Evolutionary conservation across 2,329 filamentous ascomycete species (phyloP).

Genomic region (Paradendryphiella salina): DNA sequence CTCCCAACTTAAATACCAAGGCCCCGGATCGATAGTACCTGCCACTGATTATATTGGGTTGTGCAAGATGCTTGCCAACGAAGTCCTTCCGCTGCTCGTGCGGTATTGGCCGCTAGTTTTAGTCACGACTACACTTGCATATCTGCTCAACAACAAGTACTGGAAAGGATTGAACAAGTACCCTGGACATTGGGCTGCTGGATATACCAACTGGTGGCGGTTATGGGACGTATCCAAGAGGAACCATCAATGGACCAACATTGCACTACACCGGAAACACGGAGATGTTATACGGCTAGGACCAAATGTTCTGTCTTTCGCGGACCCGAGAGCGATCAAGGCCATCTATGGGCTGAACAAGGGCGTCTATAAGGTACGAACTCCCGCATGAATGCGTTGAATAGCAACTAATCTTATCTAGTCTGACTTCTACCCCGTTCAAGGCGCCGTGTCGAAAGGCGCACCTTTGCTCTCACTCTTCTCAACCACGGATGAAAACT

Average conservation of each 20-base stretch:
- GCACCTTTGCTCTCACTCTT: conserved; percentile 72
- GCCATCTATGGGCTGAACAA: conserved; percentile 82
- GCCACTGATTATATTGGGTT: conserved; percentile 1
- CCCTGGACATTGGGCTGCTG: conserved; percentile 72
- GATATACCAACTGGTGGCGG: conserved; percentile 73
- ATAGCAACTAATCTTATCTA: conserved; percentile 40
- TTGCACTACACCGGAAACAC: conserved; percentile 68
- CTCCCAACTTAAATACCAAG: conserved; percentile 8
- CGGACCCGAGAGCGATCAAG: conserved; percentile 72
- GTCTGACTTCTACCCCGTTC: conserved; percentile 81
- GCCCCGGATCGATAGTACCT: conserved; percentile 11
- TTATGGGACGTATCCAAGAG: conserved; percentile 68
- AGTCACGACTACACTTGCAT: conserved; percentile 33
- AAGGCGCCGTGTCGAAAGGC: conserved; percentile 72
- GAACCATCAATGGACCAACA: conserved; percentile 68
- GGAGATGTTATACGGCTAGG: conserved; percentile 76
- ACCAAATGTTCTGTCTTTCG: conserved; percentile 73
- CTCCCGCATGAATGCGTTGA: not conserved
- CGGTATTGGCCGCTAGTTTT: conserved; percentile 51
- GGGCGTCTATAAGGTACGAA: conserved; percentile 71
- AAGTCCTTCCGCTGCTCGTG: conserved; percentile 39
- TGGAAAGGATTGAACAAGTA: conserved; percentile 67
- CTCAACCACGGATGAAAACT: conserved; percentile 73
- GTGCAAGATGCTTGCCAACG: conserved; percentile 44
- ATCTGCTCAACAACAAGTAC: conserved; percentile 53